Evolutionary conservation across 129 eudicot species (phyloP).

Genomic region (Calendula officinalis): DNA sequence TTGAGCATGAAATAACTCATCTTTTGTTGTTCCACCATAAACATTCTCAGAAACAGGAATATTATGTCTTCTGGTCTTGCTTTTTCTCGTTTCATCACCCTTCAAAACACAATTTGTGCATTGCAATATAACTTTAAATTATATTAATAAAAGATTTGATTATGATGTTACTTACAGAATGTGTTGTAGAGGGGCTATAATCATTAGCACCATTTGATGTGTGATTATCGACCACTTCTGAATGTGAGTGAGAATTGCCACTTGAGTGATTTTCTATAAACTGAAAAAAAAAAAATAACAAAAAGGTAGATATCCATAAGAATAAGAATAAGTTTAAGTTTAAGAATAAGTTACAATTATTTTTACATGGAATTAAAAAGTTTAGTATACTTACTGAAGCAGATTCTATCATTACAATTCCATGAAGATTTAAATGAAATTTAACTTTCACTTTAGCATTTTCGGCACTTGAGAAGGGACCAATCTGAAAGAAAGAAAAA

Average conservation of each 20-base stretch:
- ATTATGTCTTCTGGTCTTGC: slow-evolving; percentile 44
- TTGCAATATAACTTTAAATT: slow-evolving; percentile 2
- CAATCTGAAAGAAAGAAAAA: slow-evolving; percentile 48
- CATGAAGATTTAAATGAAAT: slow-evolving; percentile 71
- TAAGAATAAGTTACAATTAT: background rate
- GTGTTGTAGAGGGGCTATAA: slow-evolving; percentile 27
- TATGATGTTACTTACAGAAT: slow-evolving; percentile 40
- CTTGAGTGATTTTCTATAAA: slow-evolving; percentile 45
- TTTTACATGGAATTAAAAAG: background rate
- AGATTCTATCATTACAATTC: slow-evolving; percentile 61
- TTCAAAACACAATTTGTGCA: slow-evolving; percentile 4
- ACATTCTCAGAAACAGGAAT: slow-evolving; percentile 46
- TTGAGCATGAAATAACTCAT: slow-evolving; percentile 58
- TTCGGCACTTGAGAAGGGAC: slow-evolving; percentile 59
- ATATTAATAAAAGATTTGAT: background rate
- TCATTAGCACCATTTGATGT: slow-evolving; percentile 41
- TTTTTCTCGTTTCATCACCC: slow-evolving; percentile 46
- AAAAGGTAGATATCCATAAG: background rate
- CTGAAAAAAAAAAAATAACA: slow-evolving; percentile 35
- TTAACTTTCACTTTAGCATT: slow-evolving; percentile 60
- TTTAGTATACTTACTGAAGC: slow-evolving; percentile 68
- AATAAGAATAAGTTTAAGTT: slow-evolving; percentile 3
- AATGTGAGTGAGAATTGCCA: slow-evolving; percentile 30
- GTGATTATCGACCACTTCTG: slow-evolving; percentile 47
- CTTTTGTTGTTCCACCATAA: slow-evolving; percentile 49